A percentile compares a stretch with the other conserved stretches of the same genome.
These are phyloP conservation scores for Phoenix dactylifera DNA, from an alignment of 176 grass and related monocot genomes.

Conservation along the genomic window DNA sequence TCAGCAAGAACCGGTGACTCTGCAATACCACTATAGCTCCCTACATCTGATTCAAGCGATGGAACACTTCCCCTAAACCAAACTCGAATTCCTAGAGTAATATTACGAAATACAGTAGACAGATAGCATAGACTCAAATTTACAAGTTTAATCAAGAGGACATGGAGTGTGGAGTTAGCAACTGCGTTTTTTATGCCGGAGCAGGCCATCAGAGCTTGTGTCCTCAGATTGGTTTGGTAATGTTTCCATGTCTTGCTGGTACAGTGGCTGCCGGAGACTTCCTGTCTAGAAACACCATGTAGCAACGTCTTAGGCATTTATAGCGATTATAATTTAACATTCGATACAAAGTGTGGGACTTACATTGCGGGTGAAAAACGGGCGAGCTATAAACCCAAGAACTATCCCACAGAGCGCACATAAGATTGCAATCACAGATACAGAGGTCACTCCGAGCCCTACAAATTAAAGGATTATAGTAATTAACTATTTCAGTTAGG, in stretches of 20 bases:
- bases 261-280: constrained; percentile 45
- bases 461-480: constrained; percentile 3
- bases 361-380: constrained; percentile 31
- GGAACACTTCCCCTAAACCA: constrained; percentile 3
- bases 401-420: constrained; percentile 24
- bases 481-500: too few species aligned
- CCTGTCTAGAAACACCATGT: constrained; percentile 43
- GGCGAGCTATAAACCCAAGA: constrained; percentile 27
- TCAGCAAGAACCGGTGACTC: neutral
- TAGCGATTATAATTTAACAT: constrained; percentile 2
- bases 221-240: constrained; percentile 34
- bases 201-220: constrained; percentile 31
- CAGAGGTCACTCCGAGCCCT: constrained; percentile 22
- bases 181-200: constrained; percentile 43
- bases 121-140: constrained; percentile 26
- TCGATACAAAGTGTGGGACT: constrained; percentile 17
- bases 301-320: constrained; percentile 6
- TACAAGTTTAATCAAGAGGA: constrained; percentile 26
- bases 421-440: constrained; percentile 25
- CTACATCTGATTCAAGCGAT: constrained; percentile 11
- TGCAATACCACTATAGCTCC: neutral
- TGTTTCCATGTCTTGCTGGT: constrained; percentile 35
- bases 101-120: constrained; percentile 20
- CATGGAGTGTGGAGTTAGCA: constrained; percentile 23
- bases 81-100: constrained; percentile 16